These are phyloP conservation scores for Pythium sukuiense DNA, from an alignment of 352 stramenopile genomes.

Conservation along the genomic window DNA sequence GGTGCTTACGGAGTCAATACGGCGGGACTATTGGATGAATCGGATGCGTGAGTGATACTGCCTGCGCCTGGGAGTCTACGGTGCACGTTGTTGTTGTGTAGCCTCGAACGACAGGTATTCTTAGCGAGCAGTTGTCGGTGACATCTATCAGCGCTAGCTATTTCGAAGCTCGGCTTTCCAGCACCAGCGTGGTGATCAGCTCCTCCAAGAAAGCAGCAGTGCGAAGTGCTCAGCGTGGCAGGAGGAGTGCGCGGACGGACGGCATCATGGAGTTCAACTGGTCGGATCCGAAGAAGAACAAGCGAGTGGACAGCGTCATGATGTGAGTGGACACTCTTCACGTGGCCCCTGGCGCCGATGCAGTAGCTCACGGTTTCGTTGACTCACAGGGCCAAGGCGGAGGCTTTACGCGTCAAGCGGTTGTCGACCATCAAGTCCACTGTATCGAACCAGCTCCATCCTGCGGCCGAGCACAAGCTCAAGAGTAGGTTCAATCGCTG, in stretches of 20 bases:
- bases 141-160: not conserved
- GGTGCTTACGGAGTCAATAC: not conserved
- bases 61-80: not conserved
- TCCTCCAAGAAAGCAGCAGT: not conserved
- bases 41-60: not conserved
- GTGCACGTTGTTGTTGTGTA: not conserved
- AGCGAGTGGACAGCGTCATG: conserved; percentile 62
- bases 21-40: not conserved
- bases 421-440: conserved; percentile 73
- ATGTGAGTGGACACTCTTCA: conserved; percentile 44
- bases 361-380: not conserved
- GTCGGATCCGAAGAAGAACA: conserved; percentile 82
- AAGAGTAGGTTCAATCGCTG: conserved; percentile 39
- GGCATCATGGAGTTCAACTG: conserved; percentile 79
- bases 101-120: conserved; percentile 16
- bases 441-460: conserved; percentile 75
- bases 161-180: conserved; percentile 2
- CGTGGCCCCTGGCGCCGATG: not conserved
- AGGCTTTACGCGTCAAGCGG: conserved; percentile 66
- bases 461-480: conserved; percentile 63
- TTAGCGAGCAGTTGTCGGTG: conserved; percentile 8
- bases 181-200: not conserved
- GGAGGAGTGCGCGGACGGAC: not conserved
- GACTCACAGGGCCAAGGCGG: conserved; percentile 59
- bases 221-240: not conserved